phyloP scores from a whole-genome alignment of 2,329 filamentous ascomycete species.

The Pyricularia pennisetigena region DNA sequence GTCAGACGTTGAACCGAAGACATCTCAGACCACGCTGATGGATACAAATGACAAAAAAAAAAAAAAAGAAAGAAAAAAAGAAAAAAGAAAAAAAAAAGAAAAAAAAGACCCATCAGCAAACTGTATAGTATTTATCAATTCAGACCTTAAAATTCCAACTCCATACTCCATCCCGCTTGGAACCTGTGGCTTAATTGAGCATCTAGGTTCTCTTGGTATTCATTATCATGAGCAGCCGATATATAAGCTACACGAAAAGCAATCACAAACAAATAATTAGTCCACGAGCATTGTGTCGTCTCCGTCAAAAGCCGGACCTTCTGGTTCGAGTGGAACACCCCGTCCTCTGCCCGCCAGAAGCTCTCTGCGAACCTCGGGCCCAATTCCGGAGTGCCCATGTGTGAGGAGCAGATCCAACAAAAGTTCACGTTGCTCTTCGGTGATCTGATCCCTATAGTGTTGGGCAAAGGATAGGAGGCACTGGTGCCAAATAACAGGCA shows the following conservation, averaged over 20 bases:
- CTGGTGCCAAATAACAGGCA: constrained; percentile 96
- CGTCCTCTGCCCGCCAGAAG: constrained; percentile 79
- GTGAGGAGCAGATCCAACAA: constrained; percentile 77
- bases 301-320: constrained; percentile 49
- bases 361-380: constrained; percentile 83
- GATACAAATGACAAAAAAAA: neutral
- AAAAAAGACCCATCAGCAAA: neutral
- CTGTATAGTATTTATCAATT: neutral
- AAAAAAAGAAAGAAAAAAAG: neutral
- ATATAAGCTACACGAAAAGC: neutral
- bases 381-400: constrained; percentile 79
- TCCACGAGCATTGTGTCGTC: constrained; percentile 89
- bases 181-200: neutral
- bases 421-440: constrained; percentile 81
- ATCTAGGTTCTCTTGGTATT: neutral
- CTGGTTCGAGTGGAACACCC: constrained; percentile 58
- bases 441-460: constrained; percentile 89
- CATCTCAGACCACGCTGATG: neutral
- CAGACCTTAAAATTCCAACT: neutral
- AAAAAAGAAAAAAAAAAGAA: neutral
- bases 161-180: neutral
- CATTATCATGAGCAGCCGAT: neutral
- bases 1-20: neutral
- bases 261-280: constrained; percentile 8
- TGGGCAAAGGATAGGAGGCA: constrained; percentile 86